Evolutionary conservation across 129 eudicot species (phyloP).

Genomic region (Arctium lappa): DNA sequence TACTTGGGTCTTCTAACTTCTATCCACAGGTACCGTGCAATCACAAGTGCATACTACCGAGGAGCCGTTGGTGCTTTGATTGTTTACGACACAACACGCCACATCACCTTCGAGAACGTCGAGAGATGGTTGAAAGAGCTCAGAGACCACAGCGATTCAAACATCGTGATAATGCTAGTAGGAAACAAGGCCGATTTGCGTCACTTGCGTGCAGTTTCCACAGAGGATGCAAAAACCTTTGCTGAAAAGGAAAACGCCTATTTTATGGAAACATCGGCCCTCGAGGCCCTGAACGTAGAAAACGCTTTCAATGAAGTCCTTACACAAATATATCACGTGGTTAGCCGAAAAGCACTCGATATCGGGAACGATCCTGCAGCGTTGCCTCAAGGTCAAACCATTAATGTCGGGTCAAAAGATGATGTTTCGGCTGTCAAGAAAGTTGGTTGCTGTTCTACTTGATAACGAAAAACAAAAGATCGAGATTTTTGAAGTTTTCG

Average conservation of each 20-base stretch:
- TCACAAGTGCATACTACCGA: slow-evolving; percentile 73
- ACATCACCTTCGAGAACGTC: slow-evolving; percentile 58
- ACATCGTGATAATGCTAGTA: slow-evolving; percentile 67
- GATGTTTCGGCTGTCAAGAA: slow-evolving; percentile 57
- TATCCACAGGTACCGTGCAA: slow-evolving; percentile 54
- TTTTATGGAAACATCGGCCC: slow-evolving; percentile 73
- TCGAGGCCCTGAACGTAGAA: slow-evolving; percentile 65
- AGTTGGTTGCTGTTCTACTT: slow-evolving; percentile 51
- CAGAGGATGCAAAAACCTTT: slow-evolving; percentile 64
- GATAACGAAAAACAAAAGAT: neutral
- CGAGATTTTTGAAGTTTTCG: slow-evolving; percentile 11
- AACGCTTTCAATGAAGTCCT: slow-evolving; percentile 61
- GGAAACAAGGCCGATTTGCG: slow-evolving; percentile 71
- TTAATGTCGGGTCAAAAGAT: slow-evolving; percentile 51
- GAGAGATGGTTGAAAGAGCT: slow-evolving; percentile 73
- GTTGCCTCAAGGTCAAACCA: slow-evolving; percentile 60
- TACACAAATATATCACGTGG: slow-evolving; percentile 59
- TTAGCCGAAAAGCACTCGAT: slow-evolving; percentile 68
- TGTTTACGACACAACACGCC: slow-evolving; percentile 71
- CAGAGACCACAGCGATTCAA: slow-evolving; percentile 66
- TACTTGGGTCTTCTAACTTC: neutral
- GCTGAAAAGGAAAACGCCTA: slow-evolving; percentile 62
- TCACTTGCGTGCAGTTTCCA: slow-evolving; percentile 63
- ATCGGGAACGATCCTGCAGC: slow-evolving; percentile 51
- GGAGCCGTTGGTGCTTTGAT: slow-evolving; percentile 80